phyloP scores from a whole-genome alignment of 225 moss, liverwort and hornwort genomes.

The Thuidium tamariscinum region DNA sequence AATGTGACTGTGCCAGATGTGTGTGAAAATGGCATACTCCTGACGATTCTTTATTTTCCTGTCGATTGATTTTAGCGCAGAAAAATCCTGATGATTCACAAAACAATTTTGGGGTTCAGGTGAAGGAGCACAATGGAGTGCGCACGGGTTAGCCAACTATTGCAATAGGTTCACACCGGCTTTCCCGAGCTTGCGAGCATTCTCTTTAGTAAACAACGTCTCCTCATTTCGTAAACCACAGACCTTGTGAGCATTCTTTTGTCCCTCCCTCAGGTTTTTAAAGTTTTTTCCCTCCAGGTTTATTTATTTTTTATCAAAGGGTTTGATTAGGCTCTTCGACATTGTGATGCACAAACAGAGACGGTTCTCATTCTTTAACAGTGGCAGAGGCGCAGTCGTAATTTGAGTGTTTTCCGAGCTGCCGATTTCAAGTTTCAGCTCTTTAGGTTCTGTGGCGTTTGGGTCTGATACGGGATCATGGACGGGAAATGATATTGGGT shows the following conservation, averaged over 20 bases:
- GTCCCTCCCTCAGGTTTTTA: not conserved
- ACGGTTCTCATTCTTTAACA: not conserved
- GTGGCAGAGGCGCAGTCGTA: not conserved
- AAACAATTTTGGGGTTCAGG: not conserved
- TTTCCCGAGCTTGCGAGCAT: not conserved
- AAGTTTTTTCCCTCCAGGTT: not conserved
- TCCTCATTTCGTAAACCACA: not conserved
- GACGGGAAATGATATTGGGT: not conserved
- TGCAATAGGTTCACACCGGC: not conserved
- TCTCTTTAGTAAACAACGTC: not conserved
- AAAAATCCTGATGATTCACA: not conserved
- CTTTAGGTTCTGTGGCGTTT: not conserved
- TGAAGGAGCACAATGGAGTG: not conserved
- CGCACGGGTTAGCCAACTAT: not conserved
- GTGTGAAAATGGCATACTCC: not conserved
- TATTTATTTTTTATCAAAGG: not conserved
- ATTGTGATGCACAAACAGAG: not conserved
- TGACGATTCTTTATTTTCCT: not conserved
- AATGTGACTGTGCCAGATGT: not conserved
- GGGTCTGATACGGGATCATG: not conserved
- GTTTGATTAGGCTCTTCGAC: not conserved
- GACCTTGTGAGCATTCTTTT: not conserved
- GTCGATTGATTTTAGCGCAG: not conserved
- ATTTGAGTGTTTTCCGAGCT: not conserved
- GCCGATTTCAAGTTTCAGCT: not conserved